Conservation (phyloP, 169 alveolate species). For the Cryptosporidium ubiquitum region DNA sequence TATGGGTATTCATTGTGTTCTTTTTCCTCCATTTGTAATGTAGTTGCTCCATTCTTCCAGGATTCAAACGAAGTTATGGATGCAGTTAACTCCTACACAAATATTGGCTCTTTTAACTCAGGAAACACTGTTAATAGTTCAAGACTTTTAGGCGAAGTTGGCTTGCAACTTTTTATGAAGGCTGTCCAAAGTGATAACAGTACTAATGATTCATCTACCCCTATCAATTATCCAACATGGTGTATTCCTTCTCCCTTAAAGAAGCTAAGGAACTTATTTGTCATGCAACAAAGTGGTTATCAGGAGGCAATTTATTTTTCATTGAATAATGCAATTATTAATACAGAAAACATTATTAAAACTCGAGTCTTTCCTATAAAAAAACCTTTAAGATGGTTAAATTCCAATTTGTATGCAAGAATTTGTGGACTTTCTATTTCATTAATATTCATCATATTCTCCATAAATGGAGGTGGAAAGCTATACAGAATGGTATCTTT, state of each 20-base stretch:
- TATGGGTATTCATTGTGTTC: slow-evolving; percentile 37
- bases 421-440: slow-evolving; percentile 27
- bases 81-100: neutral
- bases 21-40: slow-evolving; percentile 35
- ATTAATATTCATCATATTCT: slow-evolving; percentile 9
- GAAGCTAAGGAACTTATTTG: slow-evolving; percentile 32
- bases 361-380: slow-evolving; percentile 23
- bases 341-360: neutral
- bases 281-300: slow-evolving; percentile 29
- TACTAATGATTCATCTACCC: neutral
- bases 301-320: slow-evolving; percentile 21
- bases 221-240: slow-evolving; percentile 33
- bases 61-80: neutral
- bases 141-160: neutral
- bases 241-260: slow-evolving; percentile 57
- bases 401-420: slow-evolving; percentile 17
- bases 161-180: neutral
- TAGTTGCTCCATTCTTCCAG: slow-evolving; percentile 15
- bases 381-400: slow-evolving; percentile 6
- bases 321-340: neutral
- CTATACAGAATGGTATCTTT: slow-evolving; percentile 20
- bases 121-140: neutral
- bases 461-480: slow-evolving; percentile 48
- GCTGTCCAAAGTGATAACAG: neutral
- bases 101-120: neutral